Conservation (phyloP, 805 yeast species). For the Yamadazyma sp. region DNA sequence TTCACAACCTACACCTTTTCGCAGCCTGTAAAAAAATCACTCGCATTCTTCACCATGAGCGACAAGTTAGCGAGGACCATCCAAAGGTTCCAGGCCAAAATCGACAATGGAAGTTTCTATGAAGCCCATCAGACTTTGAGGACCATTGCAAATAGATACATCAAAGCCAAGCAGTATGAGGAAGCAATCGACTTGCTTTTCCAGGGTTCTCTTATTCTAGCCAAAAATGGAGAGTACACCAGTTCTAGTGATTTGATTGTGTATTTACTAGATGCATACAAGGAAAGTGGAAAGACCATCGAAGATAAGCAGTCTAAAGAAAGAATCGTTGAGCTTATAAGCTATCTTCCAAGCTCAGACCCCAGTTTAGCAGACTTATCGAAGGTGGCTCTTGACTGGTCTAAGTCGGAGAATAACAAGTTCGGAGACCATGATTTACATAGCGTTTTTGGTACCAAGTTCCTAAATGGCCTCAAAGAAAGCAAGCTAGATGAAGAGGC, state of each 20-base stretch:
- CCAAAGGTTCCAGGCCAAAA: constrained; percentile 65
- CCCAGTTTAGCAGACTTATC: constrained; percentile 61
- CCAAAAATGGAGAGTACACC: constrained; percentile 71
- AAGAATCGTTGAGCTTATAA: constrained; percentile 48
- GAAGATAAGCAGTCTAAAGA: constrained; percentile 41
- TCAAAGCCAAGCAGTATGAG: constrained; percentile 60
- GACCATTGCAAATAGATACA: constrained; percentile 84
- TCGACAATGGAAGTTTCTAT: constrained; percentile 74
- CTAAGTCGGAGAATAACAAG: constrained; percentile 47
- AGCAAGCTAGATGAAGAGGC: constrained; percentile 19
- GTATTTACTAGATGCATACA: constrained; percentile 72
- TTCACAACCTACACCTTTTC: too few relatives aligned
- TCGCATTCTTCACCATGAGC: too few relatives aligned
- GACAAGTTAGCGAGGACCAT: constrained; percentile 57
- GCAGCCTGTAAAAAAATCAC: constrained; percentile 1
- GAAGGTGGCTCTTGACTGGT: constrained; percentile 67
- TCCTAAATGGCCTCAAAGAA: constrained; percentile 40
- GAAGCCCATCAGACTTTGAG: constrained; percentile 96
- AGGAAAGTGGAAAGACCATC: constrained; percentile 45
- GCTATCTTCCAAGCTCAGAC: constrained; percentile 43
- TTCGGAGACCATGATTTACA: constrained; percentile 79
- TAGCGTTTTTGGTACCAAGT: constrained; percentile 67
- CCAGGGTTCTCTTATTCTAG: constrained; percentile 67
- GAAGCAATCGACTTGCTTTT: constrained; percentile 75
- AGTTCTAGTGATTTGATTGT: constrained; percentile 75